Evolutionary conservation across 805 yeast species (phyloP).

Genomic region (Suhomyces tanzawaensis): DNA sequence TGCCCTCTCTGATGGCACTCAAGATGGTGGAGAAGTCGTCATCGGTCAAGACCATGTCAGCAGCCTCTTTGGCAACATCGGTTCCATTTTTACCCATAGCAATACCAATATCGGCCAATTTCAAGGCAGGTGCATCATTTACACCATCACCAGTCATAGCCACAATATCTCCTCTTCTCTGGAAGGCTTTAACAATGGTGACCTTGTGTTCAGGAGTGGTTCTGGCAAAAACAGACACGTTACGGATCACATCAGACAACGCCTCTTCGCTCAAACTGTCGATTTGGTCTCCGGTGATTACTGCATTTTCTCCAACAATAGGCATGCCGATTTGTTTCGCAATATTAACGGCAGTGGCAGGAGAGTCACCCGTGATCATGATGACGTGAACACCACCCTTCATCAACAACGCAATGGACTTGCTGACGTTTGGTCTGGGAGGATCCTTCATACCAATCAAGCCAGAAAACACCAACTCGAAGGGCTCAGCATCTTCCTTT

Average conservation of each 20-base stretch:
- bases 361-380: conserved; percentile 96
- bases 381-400: conserved; percentile 96
- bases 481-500: conserved; percentile 40
- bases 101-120: conserved; percentile 93
- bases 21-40: conserved; percentile 95
- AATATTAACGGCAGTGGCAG: conserved; percentile 79
- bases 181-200: conserved; percentile 83
- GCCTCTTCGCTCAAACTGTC: conserved; percentile 72
- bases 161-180: conserved; percentile 88
- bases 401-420: conserved; percentile 70
- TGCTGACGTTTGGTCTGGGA: conserved; percentile 83
- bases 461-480: conserved; percentile 75
- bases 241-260: conserved; percentile 70
- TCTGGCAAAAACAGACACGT: conserved; percentile 89
- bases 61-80: conserved; percentile 97
- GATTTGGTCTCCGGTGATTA: conserved; percentile 80
- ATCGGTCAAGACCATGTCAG: conserved; percentile 95
- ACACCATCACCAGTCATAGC: conserved; percentile 99
- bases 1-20: conserved; percentile 82
- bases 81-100: conserved; percentile 94
- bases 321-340: conserved; percentile 92
- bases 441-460: conserved; percentile 97
- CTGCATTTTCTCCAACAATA: conserved; percentile 59
- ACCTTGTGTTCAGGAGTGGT: conserved; percentile 95
- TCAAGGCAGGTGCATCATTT: conserved; percentile 97